Base-by-base conservation (phyloP, 2,329 filamentous ascomycete genomes). In the Calycina herbarum region DNA sequence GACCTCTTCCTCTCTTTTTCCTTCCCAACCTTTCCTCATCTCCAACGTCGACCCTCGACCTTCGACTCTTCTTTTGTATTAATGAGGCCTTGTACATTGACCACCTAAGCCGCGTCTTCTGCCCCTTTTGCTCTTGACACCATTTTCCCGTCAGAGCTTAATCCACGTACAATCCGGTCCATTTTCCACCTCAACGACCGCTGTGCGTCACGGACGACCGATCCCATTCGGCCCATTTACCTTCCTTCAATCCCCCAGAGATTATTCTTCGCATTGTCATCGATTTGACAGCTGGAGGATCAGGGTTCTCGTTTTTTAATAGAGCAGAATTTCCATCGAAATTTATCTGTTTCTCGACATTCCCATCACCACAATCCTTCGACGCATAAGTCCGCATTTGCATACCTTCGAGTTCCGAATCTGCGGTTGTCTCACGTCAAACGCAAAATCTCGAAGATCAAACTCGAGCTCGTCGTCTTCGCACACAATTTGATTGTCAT, bases 141-240 rank as follows among this genome's bases (percentile, higher is more conserved):
- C 56, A 45, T 40, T 57, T 38, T 11, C 42, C 59, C 24, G 58
- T 42, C 59, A 66, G 59, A 63, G 64, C 64, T 70, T 72, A 73
- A 73, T 71, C 68, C 68, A 70, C 68, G 67, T 68, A 68, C 61
- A 59, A 59, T 33, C 40, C 20, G 61, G 61, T 68, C 64, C 65
- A 65, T 66, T 59, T 59, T 60, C 20, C 58, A n/a, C 48, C n/a
- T 61, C 48, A 20, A 45, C 31, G 27, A 58, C 62, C 67, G 31
- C 66, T 48, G 63, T 70, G 66, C 69, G 69, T 66, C 72, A 75
- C 73, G 70, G 71, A 73, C 67, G 67, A 69, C 73, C 71, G 73
- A 69, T 68, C 70, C 68, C 60, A 66, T 71, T 74, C 73, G 73
- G 72, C 63, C 64, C 68, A 68, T 64, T 66, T 62, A 63, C 67